Evolutionary conservation across 208 protist species (phyloP), one percentile per base, ranked within the genome.

Genomic region (Leishmania major): DNA sequence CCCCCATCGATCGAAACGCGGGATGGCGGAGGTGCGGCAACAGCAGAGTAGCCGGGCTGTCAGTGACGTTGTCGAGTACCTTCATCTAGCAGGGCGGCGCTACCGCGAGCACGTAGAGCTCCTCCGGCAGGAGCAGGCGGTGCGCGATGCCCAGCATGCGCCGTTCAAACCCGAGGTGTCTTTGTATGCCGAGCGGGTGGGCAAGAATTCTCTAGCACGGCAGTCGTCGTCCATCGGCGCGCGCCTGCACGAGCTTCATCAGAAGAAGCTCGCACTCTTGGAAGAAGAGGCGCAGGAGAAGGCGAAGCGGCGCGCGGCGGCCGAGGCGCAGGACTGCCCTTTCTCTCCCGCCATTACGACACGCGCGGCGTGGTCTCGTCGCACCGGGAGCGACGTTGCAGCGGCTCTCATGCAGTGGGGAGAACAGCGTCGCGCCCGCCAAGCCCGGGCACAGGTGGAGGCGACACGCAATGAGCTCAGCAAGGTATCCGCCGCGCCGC

Each of bases 91-190:
- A 19, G 94, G 92, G 7, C 62, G 91, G 75, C 88, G 83, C 53
- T 96, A 97, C 88, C 75, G 75, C 66, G 84, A 93, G 76, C 94
- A 94, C 70, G 73, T 86, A 35, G 92, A 91, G 74, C 87, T 97
- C 17, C 89, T 97, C 49, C 89, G 90, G 0, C 85, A 88, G 51
- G 84, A 89, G 69, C 81, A 89, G 59, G 59, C 83, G n/a, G 75
- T 91, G 51, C 71, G 80, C n/a, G 90, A 94, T 70, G 80, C 78
- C 43, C 79, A 85, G 74, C 76, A 74, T 47, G 86, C 85, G n/a
- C 77, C 92, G 8, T 94, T 94, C 84, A 77, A 75, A 43, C 94
- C 94, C 0, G 71, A 62, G 28, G 86, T 97, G 43, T 88, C 92
- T 40, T 75, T 67, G 40, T 87, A 89, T 47, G 92, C 94, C 35